Percentiles rank a stretch among this genome's conserved stretches.
Evolutionary conservation across 345 rosid genomes (phyloP).

Genomic region (Linum tenue): DNA sequence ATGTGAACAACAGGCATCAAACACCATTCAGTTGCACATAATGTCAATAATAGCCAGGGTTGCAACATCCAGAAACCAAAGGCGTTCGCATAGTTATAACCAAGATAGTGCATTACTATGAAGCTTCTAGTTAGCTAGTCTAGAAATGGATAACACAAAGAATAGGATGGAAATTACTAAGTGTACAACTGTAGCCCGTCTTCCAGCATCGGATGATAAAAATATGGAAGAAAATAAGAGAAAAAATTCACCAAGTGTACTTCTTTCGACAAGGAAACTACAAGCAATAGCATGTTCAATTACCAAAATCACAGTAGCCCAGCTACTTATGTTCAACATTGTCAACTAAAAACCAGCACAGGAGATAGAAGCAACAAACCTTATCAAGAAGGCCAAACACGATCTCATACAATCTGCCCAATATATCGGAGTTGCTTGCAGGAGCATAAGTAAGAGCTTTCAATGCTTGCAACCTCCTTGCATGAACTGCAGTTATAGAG

Average conservation of each 20-base stretch:
- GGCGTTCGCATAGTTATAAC: too few relatives aligned
- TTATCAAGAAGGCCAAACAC: conserved; percentile 92
- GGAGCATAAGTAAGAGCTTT: conserved; percentile 96
- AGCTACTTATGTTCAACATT: conserved; percentile 2
- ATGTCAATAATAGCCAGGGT: too few relatives aligned
- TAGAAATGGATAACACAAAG: too few relatives aligned
- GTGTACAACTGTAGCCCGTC: too few relatives aligned
- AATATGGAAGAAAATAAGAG: conserved; percentile 5
- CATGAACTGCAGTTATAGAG: conserved; percentile 51
- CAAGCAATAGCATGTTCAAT: background rate
- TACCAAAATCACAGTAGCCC: background rate
- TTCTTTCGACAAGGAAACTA: background rate
- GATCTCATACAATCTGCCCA: conserved; percentile 74
- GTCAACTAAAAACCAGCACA: background rate
- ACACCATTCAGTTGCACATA: too few relatives aligned
- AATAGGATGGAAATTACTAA: too few relatives aligned
- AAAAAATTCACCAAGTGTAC: background rate
- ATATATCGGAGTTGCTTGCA: conserved; percentile 65
- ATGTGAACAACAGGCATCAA: too few relatives aligned
- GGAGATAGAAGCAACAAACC: conserved; percentile 38
- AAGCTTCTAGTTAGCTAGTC: too few relatives aligned
- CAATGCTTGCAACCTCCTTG: conserved; percentile 91
- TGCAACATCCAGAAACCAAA: too few relatives aligned
- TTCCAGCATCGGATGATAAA: too few relatives aligned
- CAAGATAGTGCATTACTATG: too few relatives aligned